Evolutionary conservation across 345 rosid species (phyloP).

Genomic region (Eucalyptus marginata): DNA sequence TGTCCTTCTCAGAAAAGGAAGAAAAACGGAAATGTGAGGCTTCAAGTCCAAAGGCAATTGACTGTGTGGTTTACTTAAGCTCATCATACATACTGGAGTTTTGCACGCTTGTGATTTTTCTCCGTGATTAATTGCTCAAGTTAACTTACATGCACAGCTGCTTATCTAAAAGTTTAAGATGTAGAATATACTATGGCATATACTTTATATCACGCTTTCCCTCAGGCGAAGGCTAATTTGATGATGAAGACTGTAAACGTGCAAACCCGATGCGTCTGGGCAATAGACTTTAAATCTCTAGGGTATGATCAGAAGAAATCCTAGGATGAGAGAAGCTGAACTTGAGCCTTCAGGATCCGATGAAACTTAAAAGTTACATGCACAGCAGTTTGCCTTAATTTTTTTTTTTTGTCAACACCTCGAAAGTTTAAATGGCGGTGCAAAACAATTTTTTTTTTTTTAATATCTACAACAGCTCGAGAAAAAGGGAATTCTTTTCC

Average conservation of each 20-base stretch:
- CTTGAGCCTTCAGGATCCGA: neutral
- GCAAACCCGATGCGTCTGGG: neutral
- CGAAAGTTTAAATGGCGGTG: no score
- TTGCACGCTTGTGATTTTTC: neutral
- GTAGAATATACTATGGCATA: neutral
- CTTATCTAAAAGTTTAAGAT: neutral
- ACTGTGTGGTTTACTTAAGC: neutral
- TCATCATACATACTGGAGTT: neutral
- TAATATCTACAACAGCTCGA: neutral
- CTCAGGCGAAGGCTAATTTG: neutral
- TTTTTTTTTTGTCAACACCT: neutral
- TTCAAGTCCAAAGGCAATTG: neutral
- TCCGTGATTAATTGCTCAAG: neutral
- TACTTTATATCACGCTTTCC: neutral
- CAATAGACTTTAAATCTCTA: neutral
- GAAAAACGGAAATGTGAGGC: neutral
- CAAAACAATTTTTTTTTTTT: no score
- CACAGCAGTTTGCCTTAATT: no score
- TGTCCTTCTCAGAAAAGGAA: no score
- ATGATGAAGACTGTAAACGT: neutral
- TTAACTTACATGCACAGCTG: neutral
- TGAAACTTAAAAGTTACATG: neutral
- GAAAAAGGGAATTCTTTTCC: neutral
- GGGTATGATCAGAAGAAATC: neutral
- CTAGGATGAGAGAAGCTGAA: neutral